phyloP scores from a whole-genome alignment of 2,329 filamentous ascomycete genomes.

The Fusarium begoniae region DNA sequence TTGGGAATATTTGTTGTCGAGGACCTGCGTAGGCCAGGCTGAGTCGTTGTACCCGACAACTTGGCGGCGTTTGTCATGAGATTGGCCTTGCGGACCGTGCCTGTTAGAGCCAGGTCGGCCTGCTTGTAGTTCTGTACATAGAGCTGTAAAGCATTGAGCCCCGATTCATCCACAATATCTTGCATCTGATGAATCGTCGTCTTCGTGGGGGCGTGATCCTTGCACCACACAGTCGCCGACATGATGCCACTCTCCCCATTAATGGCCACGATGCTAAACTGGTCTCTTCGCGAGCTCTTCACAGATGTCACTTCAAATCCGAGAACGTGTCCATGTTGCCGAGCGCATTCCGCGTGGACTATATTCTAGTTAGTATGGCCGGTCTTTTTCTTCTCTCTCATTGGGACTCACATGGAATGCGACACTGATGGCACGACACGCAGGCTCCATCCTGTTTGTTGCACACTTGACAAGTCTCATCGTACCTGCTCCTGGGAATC shows the following conservation, averaged over 20 bases:
- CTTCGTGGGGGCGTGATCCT: slow-evolving; percentile 81
- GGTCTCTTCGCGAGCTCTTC: slow-evolving; percentile 87
- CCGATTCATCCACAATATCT: slow-evolving; percentile 75
- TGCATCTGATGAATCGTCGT: slow-evolving; percentile 80
- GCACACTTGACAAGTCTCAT: slow-evolving; percentile 85
- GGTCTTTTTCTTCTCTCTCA: not conserved
- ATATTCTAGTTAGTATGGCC: slow-evolving; percentile 38
- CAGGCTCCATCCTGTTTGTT: slow-evolving; percentile 80
- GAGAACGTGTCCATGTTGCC: slow-evolving; percentile 81
- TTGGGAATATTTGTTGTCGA: slow-evolving; percentile 60
- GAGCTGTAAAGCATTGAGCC: slow-evolving; percentile 83
- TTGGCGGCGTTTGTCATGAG: slow-evolving; percentile 74
- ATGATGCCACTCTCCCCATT: slow-evolving; percentile 84
- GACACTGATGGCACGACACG: slow-evolving; percentile 81
- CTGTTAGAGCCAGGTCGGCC: slow-evolving; percentile 88
- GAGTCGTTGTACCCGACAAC: slow-evolving; percentile 49
- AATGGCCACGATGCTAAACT: slow-evolving; percentile 80
- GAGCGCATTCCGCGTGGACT: slow-evolving; percentile 92
- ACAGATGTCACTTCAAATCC: slow-evolving; percentile 92
- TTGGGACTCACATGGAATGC: slow-evolving; percentile 55
- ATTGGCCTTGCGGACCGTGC: slow-evolving; percentile 92
- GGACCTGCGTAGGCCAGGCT: slow-evolving; percentile 58
- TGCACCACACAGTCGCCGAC: slow-evolving; percentile 90
- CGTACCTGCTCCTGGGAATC: slow-evolving; percentile 77
- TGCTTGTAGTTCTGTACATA: slow-evolving; percentile 94